A percentile compares a stretch with the other conserved stretches of the same genome.
Evolutionary conservation across 106 monocot species (phyloP).

Genomic region (Gastrodia elata): DNA sequence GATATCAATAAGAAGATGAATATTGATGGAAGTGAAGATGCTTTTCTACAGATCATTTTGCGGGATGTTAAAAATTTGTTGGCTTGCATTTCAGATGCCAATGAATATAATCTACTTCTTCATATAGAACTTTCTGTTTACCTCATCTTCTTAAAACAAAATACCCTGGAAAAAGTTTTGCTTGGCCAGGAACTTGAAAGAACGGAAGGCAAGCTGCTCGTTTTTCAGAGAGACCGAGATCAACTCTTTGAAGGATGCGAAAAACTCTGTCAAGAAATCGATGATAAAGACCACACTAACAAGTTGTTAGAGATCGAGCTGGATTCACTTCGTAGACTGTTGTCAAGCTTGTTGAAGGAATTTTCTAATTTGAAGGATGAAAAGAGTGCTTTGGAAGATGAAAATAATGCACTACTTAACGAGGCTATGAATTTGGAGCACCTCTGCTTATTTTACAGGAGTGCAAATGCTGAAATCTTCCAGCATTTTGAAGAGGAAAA

Average conservation of each 20-base stretch:
- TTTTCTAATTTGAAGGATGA: slow-evolving; percentile 21
- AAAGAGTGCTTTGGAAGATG: slow-evolving; percentile 29
- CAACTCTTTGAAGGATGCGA: background rate
- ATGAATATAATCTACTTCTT: slow-evolving; percentile 32
- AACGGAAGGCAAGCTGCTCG: background rate
- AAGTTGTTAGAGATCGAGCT: background rate
- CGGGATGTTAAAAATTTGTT: slow-evolving; percentile 28
- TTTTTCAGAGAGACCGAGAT: background rate
- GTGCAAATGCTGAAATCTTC: slow-evolving; percentile 25
- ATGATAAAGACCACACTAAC: background rate
- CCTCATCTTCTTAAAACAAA: slow-evolving; percentile 37
- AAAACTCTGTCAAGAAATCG: background rate
- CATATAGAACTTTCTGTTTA: slow-evolving; percentile 28
- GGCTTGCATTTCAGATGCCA: slow-evolving; percentile 21
- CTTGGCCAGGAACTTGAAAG: slow-evolving; percentile 7
- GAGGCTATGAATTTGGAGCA: slow-evolving; percentile 33
- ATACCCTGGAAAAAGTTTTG: slow-evolving; percentile 11
- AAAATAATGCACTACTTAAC: slow-evolving; percentile 26
- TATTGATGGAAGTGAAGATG: slow-evolving; percentile 23
- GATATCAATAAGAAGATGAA: slow-evolving; percentile 23
- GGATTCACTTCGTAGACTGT: background rate
- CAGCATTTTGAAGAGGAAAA: slow-evolving; percentile 19
- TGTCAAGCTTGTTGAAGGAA: slow-evolving; percentile 13
- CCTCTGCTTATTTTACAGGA: slow-evolving; percentile 33
- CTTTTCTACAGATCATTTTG: slow-evolving; percentile 25